A percentile compares a stretch with the other conserved stretches of the same genome.
These are phyloP conservation scores for Cichorium intybus DNA, from an alignment of 140 eudicot species.

Conservation along the genomic window DNA sequence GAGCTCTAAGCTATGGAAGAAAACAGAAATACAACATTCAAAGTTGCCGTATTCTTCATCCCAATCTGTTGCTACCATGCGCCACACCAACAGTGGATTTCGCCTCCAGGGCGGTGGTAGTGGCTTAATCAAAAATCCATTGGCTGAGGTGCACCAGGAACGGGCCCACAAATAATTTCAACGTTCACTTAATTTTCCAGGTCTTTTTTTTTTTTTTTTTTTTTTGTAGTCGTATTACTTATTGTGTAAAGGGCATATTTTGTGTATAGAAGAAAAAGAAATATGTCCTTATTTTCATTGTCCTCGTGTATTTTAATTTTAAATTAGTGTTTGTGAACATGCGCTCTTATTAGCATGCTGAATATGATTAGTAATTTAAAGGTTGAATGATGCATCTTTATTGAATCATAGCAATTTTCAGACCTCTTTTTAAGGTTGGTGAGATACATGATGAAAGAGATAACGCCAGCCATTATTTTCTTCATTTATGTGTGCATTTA, in stretches of 20 bases:
- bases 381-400: slow-evolving; percentile 7
- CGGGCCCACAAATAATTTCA: not conserved
- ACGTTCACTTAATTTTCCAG: not conserved
- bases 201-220: too few species aligned
- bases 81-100: slow-evolving; percentile 30
- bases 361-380: slow-evolving; percentile 25
- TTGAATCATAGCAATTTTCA: slow-evolving; percentile 10
- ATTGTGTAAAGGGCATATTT: slow-evolving; percentile 19
- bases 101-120: slow-evolving; percentile 44
- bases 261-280: slow-evolving; percentile 22
- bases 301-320: not conserved
- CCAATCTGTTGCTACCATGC: slow-evolving; percentile 21
- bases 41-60: slow-evolving; percentile 22
- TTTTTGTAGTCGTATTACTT: too few species aligned
- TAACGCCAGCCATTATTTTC: not conserved
- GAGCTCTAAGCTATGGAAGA: slow-evolving; percentile 79
- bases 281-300: slow-evolving; percentile 1
- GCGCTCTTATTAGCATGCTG: slow-evolving; percentile 15
- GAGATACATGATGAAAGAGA: slow-evolving; percentile 16
- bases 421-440: slow-evolving; percentile 17
- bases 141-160: slow-evolving; percentile 51
- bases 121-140: slow-evolving; percentile 63
- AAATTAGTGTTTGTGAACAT: slow-evolving; percentile 19
- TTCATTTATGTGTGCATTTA: too few species aligned
- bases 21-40: slow-evolving; percentile 41